Evolutionary conservation across 2,329 filamentous ascomycete species (phyloP).

Genomic region (Phyllosticta citribraziliensis): DNA sequence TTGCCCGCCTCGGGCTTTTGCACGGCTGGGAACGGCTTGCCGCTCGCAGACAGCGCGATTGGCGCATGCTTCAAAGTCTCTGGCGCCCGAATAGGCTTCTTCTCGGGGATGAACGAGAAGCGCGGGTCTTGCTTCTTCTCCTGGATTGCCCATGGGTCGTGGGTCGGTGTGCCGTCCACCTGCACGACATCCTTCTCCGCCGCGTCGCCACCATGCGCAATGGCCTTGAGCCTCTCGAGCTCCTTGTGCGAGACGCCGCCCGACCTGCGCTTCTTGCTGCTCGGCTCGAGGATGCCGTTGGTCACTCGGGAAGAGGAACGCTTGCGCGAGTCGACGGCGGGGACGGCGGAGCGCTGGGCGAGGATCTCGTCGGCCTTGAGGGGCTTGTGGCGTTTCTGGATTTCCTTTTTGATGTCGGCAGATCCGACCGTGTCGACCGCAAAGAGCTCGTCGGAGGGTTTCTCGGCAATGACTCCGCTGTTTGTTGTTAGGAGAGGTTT

Average conservation of each 20-base stretch:
- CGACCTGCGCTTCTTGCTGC: constrained; percentile 63
- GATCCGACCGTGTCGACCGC: constrained; percentile 69
- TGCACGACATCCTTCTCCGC: constrained; percentile 37
- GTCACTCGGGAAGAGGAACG: constrained; percentile 58
- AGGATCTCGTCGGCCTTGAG: constrained; percentile 91
- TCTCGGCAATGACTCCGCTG: constrained; percentile 79
- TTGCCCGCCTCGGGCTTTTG: constrained; percentile 69
- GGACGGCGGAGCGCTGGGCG: constrained; percentile 69
- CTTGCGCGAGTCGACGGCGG: constrained; percentile 70
- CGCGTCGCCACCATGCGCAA: constrained; percentile 63
- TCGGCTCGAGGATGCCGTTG: constrained; percentile 58
- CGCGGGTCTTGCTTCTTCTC: constrained; percentile 40
- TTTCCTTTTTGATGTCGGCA: constrained; percentile 52
- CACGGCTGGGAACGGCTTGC: constrained; percentile 70
- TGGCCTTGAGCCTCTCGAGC: constrained; percentile 62
- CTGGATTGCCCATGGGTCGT: constrained; percentile 69
- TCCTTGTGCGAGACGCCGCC: constrained; percentile 75
- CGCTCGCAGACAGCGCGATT: constrained; percentile 71
- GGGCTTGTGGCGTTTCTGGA: constrained; percentile 60
- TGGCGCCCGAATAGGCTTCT: constrained; percentile 60
- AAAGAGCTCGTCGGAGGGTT: constrained; percentile 75
- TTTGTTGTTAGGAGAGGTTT: constrained; percentile 12
- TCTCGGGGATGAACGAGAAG: constrained; percentile 58
- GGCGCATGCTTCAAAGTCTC: constrained; percentile 66
- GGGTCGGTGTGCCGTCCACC: constrained; percentile 48